phyloP scores from a whole-genome alignment of 2,329 filamentous ascomycete species.

The Penicillium sclerotigenum region DNA sequence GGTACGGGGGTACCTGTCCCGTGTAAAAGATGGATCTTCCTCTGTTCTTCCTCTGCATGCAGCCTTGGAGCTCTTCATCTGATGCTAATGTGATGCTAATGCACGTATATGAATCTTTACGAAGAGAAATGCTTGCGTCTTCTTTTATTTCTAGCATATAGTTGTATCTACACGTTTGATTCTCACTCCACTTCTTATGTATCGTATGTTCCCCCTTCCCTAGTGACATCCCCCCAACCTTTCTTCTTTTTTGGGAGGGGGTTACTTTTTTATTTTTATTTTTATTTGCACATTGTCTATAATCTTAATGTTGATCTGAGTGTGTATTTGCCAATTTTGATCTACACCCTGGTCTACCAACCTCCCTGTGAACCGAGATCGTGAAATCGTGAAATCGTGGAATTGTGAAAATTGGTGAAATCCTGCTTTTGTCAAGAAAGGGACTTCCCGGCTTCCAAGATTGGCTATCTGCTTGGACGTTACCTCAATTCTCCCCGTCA shows the following conservation, averaged over 20 bases:
- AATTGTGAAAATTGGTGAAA: neutral
- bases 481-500: conserved; percentile 3
- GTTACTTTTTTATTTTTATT: conserved; percentile 5
- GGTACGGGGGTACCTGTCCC: neutral
- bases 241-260: conserved; percentile 10
- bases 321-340: neutral
- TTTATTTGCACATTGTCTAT: conserved; percentile 4
- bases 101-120: conserved; percentile 11
- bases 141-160: conserved; percentile 7
- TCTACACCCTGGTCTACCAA: neutral
- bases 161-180: conserved; percentile 12
- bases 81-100: neutral
- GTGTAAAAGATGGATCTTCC: neutral
- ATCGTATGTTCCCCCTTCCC: conserved; percentile 21
- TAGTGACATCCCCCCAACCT: conserved; percentile 5
- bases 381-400: neutral
- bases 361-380: neutral
- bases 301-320: conserved; percentile 9
- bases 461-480: conserved; percentile 11
- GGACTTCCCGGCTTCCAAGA: neutral
- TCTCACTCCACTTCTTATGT: conserved; percentile 21
- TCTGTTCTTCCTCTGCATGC: conserved; percentile 6
- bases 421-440: conserved; percentile 1
- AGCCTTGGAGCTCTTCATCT: conserved; percentile 4
- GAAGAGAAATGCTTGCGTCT: conserved; percentile 24